phyloP scores from a whole-genome alignment of 2,329 filamentous ascomycete genomes.

The Xylaria sp. region DNA sequence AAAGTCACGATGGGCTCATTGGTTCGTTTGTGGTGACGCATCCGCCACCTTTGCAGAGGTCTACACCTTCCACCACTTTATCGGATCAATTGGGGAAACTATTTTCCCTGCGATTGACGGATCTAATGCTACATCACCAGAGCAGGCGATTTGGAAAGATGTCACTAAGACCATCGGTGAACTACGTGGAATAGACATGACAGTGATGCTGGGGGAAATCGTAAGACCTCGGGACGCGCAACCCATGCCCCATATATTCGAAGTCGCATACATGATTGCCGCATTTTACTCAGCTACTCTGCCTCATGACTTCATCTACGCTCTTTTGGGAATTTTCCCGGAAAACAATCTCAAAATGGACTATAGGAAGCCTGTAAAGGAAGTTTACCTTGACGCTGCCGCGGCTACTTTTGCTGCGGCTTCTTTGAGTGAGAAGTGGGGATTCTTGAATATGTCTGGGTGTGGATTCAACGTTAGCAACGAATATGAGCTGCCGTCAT shows the following conservation, averaged over 20 bases:
- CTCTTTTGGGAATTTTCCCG: not conserved
- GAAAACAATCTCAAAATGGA: not conserved
- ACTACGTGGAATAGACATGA: too few species aligned
- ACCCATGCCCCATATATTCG: too few species aligned
- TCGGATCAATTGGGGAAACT: not conserved
- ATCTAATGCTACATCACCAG: not conserved
- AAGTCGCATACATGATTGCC: not conserved
- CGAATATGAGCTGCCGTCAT: not conserved
- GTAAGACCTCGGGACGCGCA: too few species aligned
- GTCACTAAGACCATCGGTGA: too few species aligned
- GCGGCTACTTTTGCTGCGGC: too few species aligned
- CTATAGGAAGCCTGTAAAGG: not conserved
- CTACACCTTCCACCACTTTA: not conserved
- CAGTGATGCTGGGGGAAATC: too few species aligned
- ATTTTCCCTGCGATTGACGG: not conserved
- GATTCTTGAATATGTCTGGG: too few species aligned
- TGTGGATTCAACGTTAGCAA: not conserved
- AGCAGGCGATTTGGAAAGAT: too few species aligned
- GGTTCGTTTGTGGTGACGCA: not conserved
- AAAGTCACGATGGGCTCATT: not conserved
- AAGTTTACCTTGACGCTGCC: not conserved
- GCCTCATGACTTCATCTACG: slow-evolving; percentile 5
- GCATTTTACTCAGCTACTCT: not conserved
- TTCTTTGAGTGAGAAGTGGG: too few species aligned
- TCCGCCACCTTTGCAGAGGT: not conserved